phyloP scores from a whole-genome alignment of 176 grass and related monocot genomes.

The Miscanthus lutarioriparius region DNA sequence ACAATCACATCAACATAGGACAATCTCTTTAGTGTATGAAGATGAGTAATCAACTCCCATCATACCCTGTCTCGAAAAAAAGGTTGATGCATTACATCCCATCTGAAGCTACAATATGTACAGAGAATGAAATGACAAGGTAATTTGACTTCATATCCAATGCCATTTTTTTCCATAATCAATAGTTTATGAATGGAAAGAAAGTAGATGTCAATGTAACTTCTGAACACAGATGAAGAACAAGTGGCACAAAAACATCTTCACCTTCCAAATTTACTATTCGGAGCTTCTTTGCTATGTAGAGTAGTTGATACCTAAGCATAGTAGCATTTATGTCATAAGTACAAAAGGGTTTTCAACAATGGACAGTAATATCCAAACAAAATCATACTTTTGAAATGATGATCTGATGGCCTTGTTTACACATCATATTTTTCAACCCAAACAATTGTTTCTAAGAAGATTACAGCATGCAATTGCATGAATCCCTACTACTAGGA shows the following conservation, averaged over 20 bases:
- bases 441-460: constrained; percentile 25
- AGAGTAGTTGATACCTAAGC: background rate
- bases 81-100: background rate
- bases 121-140: background rate
- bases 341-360: background rate
- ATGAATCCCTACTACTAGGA: constrained; percentile 17
- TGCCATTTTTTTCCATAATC: background rate
- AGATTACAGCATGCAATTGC: constrained; percentile 44
- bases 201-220: background rate
- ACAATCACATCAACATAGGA: background rate
- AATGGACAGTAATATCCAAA: constrained; percentile 15
- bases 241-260: background rate
- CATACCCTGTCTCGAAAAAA: background rate
- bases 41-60: background rate
- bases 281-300: background rate
- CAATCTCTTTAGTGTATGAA: background rate
- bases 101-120: background rate
- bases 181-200: background rate
- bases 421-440: constrained; percentile 15
- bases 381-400: background rate
- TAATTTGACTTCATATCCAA: background rate
- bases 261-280: background rate
- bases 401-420: background rate
- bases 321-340: background rate
- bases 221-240: background rate